A percentile compares a stretch with the other conserved stretches of the same genome.
Conservation (phyloP, 345 rosid species). For the Bruguiera sexangula region DNA sequence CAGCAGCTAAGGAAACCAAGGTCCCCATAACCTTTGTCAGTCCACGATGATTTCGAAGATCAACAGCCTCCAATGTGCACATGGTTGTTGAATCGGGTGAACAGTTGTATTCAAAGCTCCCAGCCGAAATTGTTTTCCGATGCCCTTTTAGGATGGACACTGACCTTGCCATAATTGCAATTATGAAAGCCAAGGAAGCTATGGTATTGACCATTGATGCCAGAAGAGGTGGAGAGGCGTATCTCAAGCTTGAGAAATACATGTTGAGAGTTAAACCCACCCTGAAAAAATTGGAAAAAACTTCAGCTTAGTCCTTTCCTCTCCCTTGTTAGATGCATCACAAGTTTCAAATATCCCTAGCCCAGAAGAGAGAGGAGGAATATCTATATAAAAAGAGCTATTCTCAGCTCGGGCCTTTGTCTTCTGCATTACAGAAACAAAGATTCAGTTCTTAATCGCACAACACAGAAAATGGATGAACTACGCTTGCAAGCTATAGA, state of each 20-base stretch:
- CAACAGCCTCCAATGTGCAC: slow-evolving; percentile 48
- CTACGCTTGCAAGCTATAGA: neutral
- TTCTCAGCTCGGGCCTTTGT: slow-evolving; percentile 52
- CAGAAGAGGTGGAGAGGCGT: slow-evolving; percentile 51
- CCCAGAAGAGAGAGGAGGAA: slow-evolving; percentile 59
- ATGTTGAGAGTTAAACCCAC: slow-evolving; percentile 53
- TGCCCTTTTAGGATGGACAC: neutral
- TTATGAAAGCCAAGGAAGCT: slow-evolving; percentile 48
- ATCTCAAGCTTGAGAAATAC: slow-evolving; percentile 52
- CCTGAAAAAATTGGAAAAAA: slow-evolving; percentile 29
- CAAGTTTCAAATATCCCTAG: slow-evolving; percentile 23
- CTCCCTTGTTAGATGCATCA: neutral
- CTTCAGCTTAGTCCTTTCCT: neutral
- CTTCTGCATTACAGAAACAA: slow-evolving; percentile 38
- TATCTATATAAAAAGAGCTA: slow-evolving; percentile 51
- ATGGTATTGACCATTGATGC: slow-evolving; percentile 45
- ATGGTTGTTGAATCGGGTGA: neutral
- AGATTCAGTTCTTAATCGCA: neutral
- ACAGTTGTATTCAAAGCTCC: neutral
- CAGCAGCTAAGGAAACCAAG: slow-evolving; percentile 48
- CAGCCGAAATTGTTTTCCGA: too few relatives aligned
- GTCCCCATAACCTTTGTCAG: slow-evolving; percentile 57
- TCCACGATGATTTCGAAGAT: slow-evolving; percentile 50
- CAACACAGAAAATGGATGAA: neutral
- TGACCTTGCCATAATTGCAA: slow-evolving; percentile 43